A percentile compares a stretch with the other conserved stretches of the same genome.
Conservation (phyloP, 2,329 filamentous ascomycete genomes). For the Triangularia setosa region DNA sequence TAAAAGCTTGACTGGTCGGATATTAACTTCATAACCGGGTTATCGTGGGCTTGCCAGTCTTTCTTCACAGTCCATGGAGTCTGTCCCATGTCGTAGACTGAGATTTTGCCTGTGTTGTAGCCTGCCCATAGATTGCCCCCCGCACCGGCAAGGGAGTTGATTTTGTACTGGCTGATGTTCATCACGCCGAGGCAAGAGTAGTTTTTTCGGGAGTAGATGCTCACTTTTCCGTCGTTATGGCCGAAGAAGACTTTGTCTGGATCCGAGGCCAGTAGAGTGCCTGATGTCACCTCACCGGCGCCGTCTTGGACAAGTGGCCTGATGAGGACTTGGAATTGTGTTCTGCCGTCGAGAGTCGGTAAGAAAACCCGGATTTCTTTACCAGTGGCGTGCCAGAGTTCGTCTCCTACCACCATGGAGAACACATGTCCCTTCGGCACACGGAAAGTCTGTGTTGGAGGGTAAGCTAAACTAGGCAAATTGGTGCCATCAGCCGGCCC, state of each 20-base stretch:
- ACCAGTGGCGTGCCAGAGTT: conserved; percentile 83
- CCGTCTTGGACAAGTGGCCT: conserved; percentile 66
- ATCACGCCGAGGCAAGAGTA: conserved; percentile 76
- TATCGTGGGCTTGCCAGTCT: conserved; percentile 89
- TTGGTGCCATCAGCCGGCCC: conserved; percentile 63
- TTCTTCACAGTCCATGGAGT: conserved; percentile 90
- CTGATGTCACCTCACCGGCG: conserved; percentile 83
- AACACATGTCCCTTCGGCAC: conserved; percentile 79
- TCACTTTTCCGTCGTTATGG: conserved; percentile 89
- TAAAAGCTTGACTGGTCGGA: conserved; percentile 80
- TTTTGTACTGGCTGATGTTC: conserved; percentile 90
- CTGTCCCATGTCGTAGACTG: conserved; percentile 79
- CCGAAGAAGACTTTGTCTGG: conserved; percentile 83
- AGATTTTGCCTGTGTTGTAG: conserved; percentile 90
- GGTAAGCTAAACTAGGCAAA: conserved; percentile 68
- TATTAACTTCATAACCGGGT: conserved; percentile 72
- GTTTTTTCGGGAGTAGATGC: conserved; percentile 78
- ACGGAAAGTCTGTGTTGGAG: conserved; percentile 69
- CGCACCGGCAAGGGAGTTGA: conserved; percentile 78
- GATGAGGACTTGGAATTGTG: conserved; percentile 70
- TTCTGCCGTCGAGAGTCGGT: conserved; percentile 63
- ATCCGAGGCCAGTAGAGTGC: conserved; percentile 68
- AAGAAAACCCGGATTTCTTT: conserved; percentile 84
- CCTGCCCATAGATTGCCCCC: conserved; percentile 86
- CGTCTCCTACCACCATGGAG: conserved; percentile 79